Evolutionary conservation across 306 rosid species (phyloP).

Genomic region (Urtica urens): DNA sequence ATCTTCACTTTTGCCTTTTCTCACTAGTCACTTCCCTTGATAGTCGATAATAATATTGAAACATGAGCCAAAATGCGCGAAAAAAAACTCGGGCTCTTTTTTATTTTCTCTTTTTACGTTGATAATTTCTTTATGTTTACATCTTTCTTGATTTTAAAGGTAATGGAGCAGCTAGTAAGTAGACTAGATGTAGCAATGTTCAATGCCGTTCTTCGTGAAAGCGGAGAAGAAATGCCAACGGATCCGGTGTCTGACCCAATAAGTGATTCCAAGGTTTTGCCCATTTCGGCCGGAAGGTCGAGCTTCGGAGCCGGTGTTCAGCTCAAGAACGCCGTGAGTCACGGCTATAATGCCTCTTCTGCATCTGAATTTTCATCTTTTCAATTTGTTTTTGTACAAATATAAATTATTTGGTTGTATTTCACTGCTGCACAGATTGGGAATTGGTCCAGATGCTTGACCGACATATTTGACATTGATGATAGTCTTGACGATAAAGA

Average conservation of each 20-base stretch:
- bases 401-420: background rate
- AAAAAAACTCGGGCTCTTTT: no score
- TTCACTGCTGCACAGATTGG: constrained; percentile 76
- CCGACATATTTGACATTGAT: constrained; percentile 72
- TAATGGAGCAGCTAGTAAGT: constrained; percentile 65
- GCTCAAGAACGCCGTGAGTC: constrained; percentile 78
- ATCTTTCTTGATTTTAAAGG: constrained; percentile 49
- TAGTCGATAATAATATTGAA: no score
- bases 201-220: constrained; percentile 87
- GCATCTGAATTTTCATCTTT: background rate
- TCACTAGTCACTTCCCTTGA: no score
- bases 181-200: constrained; percentile 92
- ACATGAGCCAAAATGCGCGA: no score
- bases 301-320: constrained; percentile 88
- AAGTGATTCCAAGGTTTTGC: constrained; percentile 81
- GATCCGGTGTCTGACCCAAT: constrained; percentile 92
- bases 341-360: background rate
- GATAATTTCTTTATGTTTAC: background rate
- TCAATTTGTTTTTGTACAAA: background rate
- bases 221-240: constrained; percentile 86
- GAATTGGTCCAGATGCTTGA: constrained; percentile 83
- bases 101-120: no score
- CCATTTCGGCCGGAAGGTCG: constrained; percentile 77
- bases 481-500: constrained; percentile 34
- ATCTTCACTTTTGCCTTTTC: no score